Evolutionary conservation across 2,329 filamentous ascomycete genomes (phyloP).

Genomic region (Claviceps sp.): DNA sequence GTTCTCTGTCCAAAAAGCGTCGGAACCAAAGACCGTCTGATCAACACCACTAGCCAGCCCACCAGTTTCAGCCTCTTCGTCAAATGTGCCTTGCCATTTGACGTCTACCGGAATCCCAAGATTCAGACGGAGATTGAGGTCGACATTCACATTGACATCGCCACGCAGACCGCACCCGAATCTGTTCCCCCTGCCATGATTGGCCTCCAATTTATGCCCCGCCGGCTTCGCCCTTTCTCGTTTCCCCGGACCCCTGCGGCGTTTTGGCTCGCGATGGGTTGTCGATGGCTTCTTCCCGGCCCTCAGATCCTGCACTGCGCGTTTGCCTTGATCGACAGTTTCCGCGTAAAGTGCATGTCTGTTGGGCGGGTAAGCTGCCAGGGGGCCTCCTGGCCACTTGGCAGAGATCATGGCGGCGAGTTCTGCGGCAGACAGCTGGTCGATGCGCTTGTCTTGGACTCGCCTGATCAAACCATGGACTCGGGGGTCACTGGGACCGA

Average conservation of each 20-base stretch:
- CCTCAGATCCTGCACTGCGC: background rate
- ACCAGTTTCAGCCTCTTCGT: background rate
- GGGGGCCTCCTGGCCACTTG: background rate
- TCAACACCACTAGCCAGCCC: background rate
- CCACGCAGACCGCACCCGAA: background rate
- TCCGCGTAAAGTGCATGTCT: background rate
- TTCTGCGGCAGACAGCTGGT: background rate
- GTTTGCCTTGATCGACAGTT: background rate
- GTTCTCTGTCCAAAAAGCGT: background rate
- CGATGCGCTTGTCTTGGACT: slow-evolving; percentile 1
- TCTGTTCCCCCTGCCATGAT: too few species aligned
- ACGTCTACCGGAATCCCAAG: background rate
- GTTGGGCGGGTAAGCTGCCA: background rate
- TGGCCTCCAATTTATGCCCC: too few species aligned
- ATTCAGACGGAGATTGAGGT: background rate
- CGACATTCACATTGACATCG: background rate
- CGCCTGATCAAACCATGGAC: background rate
- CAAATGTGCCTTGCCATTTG: background rate
- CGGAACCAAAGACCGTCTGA: background rate
- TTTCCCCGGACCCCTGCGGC: background rate
- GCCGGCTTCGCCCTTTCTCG: background rate
- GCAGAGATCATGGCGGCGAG: background rate
- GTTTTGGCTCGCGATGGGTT: background rate
- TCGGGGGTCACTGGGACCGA: background rate
- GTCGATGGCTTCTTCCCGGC: background rate